Conservation (phyloP, 2,329 filamentous ascomycete genomes). For the Cordyceps pruinosa region DNA sequence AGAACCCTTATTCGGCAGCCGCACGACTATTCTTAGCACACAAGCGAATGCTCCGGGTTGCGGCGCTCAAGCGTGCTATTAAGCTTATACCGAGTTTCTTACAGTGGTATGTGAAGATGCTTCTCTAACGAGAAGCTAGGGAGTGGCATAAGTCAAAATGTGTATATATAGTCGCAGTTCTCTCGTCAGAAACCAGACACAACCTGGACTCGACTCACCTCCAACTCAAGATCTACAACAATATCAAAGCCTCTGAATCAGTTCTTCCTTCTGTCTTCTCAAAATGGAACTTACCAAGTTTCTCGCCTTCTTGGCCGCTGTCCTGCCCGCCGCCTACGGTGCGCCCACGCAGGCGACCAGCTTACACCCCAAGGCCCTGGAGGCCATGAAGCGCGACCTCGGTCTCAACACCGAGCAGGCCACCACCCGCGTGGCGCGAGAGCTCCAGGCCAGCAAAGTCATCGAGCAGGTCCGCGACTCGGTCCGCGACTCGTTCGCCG, state of each 20-base stretch:
- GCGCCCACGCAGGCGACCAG: conserved; percentile 28
- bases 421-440: conserved; percentile 30
- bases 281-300: conserved; percentile 32
- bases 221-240: too few relatives aligned
- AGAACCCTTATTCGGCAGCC: too few relatives aligned
- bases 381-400: conserved; percentile 37
- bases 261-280: background rate
- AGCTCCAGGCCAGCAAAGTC: conserved; percentile 29
- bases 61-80: too few relatives aligned
- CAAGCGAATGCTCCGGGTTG: too few relatives aligned
- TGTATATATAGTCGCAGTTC: too few relatives aligned
- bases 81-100: too few relatives aligned
- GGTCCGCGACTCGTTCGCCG: conserved; percentile 29
- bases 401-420: conserved; percentile 32
- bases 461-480: conserved; percentile 28
- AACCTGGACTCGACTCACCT: too few relatives aligned
- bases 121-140: too few relatives aligned
- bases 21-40: too few relatives aligned
- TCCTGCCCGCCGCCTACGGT: conserved; percentile 34
- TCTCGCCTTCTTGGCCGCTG: conserved; percentile 30
- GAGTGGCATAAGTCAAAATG: too few relatives aligned
- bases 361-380: conserved; percentile 34
- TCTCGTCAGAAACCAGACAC: too few relatives aligned
- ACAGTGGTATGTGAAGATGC: too few relatives aligned
- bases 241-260: background rate